phyloP scores from a whole-genome alignment of 2,329 filamentous ascomycete genomes.

The Chrysosphaeria jannelii region DNA sequence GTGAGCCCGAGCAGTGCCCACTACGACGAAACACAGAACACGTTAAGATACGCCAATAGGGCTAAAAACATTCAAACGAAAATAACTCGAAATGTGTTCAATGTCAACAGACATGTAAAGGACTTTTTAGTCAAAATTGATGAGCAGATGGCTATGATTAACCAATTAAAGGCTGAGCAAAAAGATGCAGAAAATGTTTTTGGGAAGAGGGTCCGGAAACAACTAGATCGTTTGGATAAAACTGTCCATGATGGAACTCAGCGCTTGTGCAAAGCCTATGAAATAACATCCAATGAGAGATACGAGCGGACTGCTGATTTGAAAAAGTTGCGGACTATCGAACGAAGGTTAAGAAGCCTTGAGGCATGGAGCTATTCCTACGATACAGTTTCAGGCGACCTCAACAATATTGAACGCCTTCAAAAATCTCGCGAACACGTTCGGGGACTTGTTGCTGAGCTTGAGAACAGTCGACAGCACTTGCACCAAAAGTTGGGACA shows the following conservation, averaged over 20 bases:
- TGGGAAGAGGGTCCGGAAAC: conserved; percentile 73
- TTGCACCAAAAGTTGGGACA: conserved; percentile 60
- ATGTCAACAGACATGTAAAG: conserved; percentile 96
- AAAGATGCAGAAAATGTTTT: conserved; percentile 61
- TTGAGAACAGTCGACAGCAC: conserved; percentile 74
- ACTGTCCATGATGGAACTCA: conserved; percentile 49
- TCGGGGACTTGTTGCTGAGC: conserved; percentile 59
- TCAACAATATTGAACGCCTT: too few species aligned
- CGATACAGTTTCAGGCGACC: conserved; percentile 43
- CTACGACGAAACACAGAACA: conserved; percentile 96
- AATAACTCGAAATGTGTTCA: conserved; percentile 96
- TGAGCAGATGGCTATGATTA: conserved; percentile 90
- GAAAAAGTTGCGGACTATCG: conserved; percentile 54
- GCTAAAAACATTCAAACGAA: conserved; percentile 99
- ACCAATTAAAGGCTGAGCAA: conserved; percentile 77
- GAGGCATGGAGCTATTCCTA: conserved; percentile 84
- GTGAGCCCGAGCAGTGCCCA: conserved; percentile 89
- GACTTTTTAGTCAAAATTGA: conserved; percentile 98
- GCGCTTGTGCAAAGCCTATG: conserved; percentile 56
- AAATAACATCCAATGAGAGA: conserved; percentile 47
- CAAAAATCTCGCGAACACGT: conserved; percentile 79
- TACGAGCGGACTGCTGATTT: conserved; percentile 51
- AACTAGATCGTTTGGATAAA: conserved; percentile 53
- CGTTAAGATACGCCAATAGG: conserved; percentile 81
- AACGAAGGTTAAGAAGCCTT: conserved; percentile 61